These are phyloP conservation scores for Atkinsonella hypoxylon DNA, from an alignment of 2,329 filamentous ascomycete species.

Conservation along the genomic window DNA sequence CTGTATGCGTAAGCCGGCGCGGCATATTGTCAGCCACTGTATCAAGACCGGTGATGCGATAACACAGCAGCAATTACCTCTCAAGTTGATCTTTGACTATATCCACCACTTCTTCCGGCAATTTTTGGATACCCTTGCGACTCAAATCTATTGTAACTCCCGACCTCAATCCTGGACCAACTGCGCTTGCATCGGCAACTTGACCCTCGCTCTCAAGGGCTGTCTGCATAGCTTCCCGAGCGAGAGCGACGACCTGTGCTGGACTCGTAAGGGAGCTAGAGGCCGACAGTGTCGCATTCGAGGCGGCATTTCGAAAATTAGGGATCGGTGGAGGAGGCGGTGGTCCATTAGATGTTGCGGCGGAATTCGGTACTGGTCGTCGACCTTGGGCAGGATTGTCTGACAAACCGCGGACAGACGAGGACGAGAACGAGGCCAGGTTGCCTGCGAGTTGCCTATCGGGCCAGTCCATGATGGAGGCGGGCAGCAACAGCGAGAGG, in stretches of 20 bases:
- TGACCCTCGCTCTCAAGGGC: conserved; percentile 56
- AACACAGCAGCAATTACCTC: conserved; percentile 34
- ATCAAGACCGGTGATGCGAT: neutral
- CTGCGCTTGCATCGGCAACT: conserved; percentile 45
- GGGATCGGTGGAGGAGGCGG: conserved; percentile 34
- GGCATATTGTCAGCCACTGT: neutral
- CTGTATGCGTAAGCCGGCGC: conserved; percentile 26
- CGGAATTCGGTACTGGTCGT: conserved; percentile 26
- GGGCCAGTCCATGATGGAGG: conserved; percentile 22
- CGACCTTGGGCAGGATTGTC: conserved; percentile 29
- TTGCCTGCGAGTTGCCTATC: conserved; percentile 18
- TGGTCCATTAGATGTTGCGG: conserved; percentile 27
- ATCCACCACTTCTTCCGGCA: conserved; percentile 64
- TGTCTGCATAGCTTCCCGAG: conserved; percentile 53
- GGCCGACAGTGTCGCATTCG: conserved; percentile 35
- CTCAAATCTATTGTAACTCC: conserved; percentile 71
- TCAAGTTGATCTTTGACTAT: conserved; percentile 64
- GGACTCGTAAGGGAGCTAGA: conserved; percentile 40
- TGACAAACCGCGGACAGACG: conserved; percentile 23
- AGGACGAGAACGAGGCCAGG: conserved; percentile 12
- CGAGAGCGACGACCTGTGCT: conserved; percentile 52
- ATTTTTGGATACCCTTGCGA: conserved; percentile 57
- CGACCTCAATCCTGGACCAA: conserved; percentile 49
- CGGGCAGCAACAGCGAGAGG: conserved; percentile 10
- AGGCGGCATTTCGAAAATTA: conserved; percentile 33